Evolutionary conservation across 1,284 basidiomycete species (phyloP).

Genomic region (Laetiporus sulphureus): DNA sequence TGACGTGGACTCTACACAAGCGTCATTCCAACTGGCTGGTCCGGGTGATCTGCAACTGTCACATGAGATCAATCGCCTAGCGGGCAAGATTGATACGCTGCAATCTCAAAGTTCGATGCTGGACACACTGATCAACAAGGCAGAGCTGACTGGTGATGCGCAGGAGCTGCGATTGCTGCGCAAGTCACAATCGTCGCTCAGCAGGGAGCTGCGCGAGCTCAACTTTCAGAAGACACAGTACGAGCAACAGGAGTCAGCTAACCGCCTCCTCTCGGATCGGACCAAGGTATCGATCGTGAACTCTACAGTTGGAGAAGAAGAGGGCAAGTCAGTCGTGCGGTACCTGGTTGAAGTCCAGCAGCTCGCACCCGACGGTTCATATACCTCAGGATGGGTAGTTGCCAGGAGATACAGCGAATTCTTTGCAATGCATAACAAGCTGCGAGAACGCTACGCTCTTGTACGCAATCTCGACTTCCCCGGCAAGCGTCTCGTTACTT

Average conservation of each 20-base stretch:
- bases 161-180: slow-evolving; percentile 80
- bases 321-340: slow-evolving; percentile 83
- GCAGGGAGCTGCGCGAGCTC: slow-evolving; percentile 77
- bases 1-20: slow-evolving; percentile 35
- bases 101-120: slow-evolving; percentile 80
- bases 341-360: slow-evolving; percentile 94
- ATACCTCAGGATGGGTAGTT: slow-evolving; percentile 85
- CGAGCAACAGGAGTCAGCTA: slow-evolving; percentile 85
- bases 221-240: slow-evolving; percentile 88
- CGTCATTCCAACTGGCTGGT: slow-evolving; percentile 64
- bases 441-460: slow-evolving; percentile 67
- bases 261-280: slow-evolving; percentile 72
- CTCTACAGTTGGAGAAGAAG: slow-evolving; percentile 72
- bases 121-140: slow-evolving; percentile 84
- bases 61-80: slow-evolving; percentile 72
- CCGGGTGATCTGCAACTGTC: slow-evolving; percentile 85
- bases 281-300: slow-evolving; percentile 77
- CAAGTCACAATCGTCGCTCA: slow-evolving; percentile 77
- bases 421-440: slow-evolving; percentile 76
- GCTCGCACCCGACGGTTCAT: slow-evolving; percentile 66
- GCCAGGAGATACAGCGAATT: slow-evolving; percentile 94
- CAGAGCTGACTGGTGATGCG: slow-evolving; percentile 87
- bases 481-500: slow-evolving; percentile 83
- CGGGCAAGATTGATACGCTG: slow-evolving; percentile 69
- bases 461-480: slow-evolving; percentile 81